A percentile compares a stretch with the other conserved stretches of the same genome.
These are phyloP conservation scores for Lobosporangium transversale DNA, from an alignment of 192 early-diverging fungal species.

Conservation along the genomic window DNA sequence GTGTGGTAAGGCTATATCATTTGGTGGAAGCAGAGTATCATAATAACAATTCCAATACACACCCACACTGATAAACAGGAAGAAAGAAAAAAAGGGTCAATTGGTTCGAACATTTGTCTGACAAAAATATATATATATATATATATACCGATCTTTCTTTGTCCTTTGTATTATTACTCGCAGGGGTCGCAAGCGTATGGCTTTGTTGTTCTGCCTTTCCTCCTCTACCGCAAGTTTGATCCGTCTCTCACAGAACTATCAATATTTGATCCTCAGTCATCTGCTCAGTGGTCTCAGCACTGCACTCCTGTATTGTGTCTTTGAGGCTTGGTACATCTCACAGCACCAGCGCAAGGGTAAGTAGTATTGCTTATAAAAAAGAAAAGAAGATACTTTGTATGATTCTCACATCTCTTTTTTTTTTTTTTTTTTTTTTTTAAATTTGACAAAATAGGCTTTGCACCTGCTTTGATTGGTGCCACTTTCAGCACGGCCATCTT, in stretches of 20 bases:
- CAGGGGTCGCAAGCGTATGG: conserved; percentile 60
- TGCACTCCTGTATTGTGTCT: conserved; percentile 65
- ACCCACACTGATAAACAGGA: too few relatives aligned
- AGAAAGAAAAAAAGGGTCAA: too few relatives aligned
- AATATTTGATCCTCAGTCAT: conserved; percentile 56
- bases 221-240: conserved; percentile 53
- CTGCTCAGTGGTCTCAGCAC: conserved; percentile 61
- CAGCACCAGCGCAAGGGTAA: conserved; percentile 62
- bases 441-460: conserved; percentile 56
- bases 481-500: conserved; percentile 76
- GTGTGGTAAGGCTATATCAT: conserved; percentile 57
- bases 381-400: too few relatives aligned
- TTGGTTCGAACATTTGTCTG: too few relatives aligned
- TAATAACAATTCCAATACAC: too few relatives aligned
- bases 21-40: too few relatives aligned
- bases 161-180: conserved; percentile 1
- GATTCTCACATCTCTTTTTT: too few relatives aligned
- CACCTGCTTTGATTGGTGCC: conserved; percentile 58
- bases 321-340: conserved; percentile 70
- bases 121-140: not conserved
- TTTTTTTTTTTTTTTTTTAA: not conserved
- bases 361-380: too few relatives aligned
- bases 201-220: conserved; percentile 61
- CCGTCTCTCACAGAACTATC: conserved; percentile 51
- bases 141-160: not conserved